Conservation (phyloP, 2,329 filamentous ascomycete genomes). For the Talaromyces marneffei region DNA sequence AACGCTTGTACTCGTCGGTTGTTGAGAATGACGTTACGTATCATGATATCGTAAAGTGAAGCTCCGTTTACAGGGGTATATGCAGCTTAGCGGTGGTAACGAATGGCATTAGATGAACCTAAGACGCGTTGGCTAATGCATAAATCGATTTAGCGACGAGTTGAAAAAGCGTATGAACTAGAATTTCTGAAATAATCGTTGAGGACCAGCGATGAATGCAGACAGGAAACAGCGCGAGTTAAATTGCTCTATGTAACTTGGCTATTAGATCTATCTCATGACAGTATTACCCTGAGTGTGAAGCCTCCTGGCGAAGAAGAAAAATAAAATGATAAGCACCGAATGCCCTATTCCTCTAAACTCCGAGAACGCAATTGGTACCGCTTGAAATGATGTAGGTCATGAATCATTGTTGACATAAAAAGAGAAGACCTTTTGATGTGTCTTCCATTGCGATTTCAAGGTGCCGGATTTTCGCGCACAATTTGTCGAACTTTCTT, state of each 20-base stretch:
- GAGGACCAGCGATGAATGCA: not conserved
- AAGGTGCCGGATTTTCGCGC: conserved; percentile 78
- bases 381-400: not conserved
- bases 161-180: not conserved
- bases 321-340: not conserved
- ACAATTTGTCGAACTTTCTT: conserved; percentile 81
- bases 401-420: not conserved
- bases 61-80: not conserved
- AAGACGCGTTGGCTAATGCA: not conserved
- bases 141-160: too few species aligned
- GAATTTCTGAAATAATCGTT: not conserved
- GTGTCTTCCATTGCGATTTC: conserved; percentile 12
- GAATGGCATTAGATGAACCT: not conserved
- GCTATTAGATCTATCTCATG: too few species aligned
- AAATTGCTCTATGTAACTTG: too few species aligned
- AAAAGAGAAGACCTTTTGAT: not conserved
- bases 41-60: not conserved
- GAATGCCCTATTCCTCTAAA: not conserved
- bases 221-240: too few species aligned
- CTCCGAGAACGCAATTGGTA: not conserved
- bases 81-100: not conserved
- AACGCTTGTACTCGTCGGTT: not conserved
- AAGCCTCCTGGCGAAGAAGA: not conserved
- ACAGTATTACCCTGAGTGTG: too few species aligned
- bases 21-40: not conserved